Evolutionary conservation across 768 basidiomycete genomes (phyloP).

Genomic region (Ephemerocybe angulata): DNA sequence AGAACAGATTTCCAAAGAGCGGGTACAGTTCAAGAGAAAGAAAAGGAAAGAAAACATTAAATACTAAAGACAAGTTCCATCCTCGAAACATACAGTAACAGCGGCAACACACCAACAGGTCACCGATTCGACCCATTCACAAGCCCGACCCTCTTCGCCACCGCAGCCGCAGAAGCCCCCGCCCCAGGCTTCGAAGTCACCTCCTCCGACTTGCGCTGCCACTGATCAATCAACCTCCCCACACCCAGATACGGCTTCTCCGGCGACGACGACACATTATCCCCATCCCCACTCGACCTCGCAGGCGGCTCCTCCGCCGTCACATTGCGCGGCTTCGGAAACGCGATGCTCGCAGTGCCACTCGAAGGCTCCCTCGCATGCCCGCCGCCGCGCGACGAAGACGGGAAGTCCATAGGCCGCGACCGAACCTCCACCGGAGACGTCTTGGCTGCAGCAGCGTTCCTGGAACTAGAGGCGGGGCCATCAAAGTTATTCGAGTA

Average conservation of each 20-base stretch:
- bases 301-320: conserved; percentile 17
- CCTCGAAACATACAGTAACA: conserved; percentile 3
- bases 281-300: conserved; percentile 12
- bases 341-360: background rate
- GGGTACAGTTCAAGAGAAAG: no score
- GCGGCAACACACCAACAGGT: no score
- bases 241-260: conserved; percentile 82
- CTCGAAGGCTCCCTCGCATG: background rate
- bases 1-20: no score
- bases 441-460: background rate
- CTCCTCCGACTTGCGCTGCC: conserved; percentile 78
- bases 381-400: background rate
- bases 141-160: conserved; percentile 39
- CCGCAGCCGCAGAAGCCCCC: conserved; percentile 33
- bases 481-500: background rate
- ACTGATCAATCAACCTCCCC: conserved; percentile 80
- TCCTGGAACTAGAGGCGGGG: background rate
- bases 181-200: conserved; percentile 28
- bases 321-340: no score
- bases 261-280: conserved; percentile 55
- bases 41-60: background rate
- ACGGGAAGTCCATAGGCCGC: background rate
- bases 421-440: background rate
- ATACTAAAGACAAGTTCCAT: background rate
- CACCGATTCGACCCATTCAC: conserved; percentile 22